Percentiles rank a stretch among this genome's conserved stretches.
Evolutionary conservation across 192 early-diverging fungal genomes (phyloP).

Genomic region (Podila horticola): DNA sequence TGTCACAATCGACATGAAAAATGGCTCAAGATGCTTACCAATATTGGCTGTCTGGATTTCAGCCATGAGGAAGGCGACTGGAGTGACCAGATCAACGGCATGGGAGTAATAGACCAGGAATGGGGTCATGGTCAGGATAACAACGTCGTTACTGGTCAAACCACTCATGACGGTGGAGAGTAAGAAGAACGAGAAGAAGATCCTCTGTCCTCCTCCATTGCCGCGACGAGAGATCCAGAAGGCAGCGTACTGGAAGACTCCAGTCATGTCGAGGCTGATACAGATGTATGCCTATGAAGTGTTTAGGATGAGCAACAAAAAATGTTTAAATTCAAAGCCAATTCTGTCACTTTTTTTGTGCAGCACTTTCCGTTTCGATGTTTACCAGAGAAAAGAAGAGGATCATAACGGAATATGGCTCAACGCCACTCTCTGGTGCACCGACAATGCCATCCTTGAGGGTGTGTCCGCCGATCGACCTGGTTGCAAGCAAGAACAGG

Average conservation of each 20-base stretch:
- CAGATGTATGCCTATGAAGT: constrained; percentile 77
- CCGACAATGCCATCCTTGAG: constrained; percentile 49
- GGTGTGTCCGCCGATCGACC: constrained; percentile 55
- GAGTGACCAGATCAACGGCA: constrained; percentile 64
- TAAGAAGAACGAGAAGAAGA: constrained; percentile 77
- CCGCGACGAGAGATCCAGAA: constrained; percentile 76
- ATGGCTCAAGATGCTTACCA: constrained; percentile 39
- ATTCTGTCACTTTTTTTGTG: no score
- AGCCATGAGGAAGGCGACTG: constrained; percentile 78
- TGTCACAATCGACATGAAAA: no score
- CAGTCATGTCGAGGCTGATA: constrained; percentile 85
- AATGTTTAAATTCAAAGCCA: background rate
- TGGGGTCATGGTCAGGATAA: constrained; percentile 83
- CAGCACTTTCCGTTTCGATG: background rate
- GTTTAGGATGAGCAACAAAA: background rate
- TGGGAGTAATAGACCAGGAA: constrained; percentile 81
- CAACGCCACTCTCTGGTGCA: constrained; percentile 55
- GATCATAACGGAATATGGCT: constrained; percentile 86
- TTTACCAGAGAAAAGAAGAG: constrained; percentile 79
- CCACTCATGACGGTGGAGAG: constrained; percentile 78
- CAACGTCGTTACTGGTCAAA: constrained; percentile 86
- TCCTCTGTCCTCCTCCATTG: constrained; percentile 62
- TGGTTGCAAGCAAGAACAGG: constrained; percentile 71
- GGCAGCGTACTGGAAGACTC: constrained; percentile 80
- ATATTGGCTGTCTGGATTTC: constrained; percentile 83